Evolutionary conservation across 805 yeast species (phyloP), one percentile per base, ranked within the genome.

Genomic region (Ogataea ramenticola): DNA sequence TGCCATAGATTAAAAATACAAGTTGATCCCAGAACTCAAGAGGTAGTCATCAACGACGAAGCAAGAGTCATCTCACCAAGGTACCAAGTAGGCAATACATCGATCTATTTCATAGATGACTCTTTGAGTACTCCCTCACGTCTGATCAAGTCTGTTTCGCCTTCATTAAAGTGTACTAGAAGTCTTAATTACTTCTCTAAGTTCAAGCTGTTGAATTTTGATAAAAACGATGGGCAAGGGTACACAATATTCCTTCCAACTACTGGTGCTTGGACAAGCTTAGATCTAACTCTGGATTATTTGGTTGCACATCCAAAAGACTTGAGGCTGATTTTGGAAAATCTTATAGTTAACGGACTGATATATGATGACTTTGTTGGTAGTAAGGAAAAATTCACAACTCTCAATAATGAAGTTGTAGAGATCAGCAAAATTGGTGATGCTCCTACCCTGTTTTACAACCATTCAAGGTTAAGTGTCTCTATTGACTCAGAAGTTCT

Each of bases 221-320:
- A 47, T 35, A 64, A 71, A 4, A 82, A 81, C 46, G 56, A 54
- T 24, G 61, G 65, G 19, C 54, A 66, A 19, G 95, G 95, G 0
- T 87, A 88, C 64, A 78, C 96, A 0, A 63, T 82, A 0, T 75
- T 90, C 43, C 65, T 90, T 26, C 98, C 98, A 0, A 81, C 89
- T 45, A 79, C 84, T 27, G 66, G 70, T 36, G 75, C 90, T 0
- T 89, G 96, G 96, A 71, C 72, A 20, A 59, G 65, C 3, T 67
- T 80, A 19, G 85, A 79, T 3, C 65, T 90, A 26, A 72, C 80
- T 4, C 65, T 77, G 40, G 75, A 75, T 36, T 83, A 80, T 57
- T 60, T 90, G 20, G 70, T 77, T 45, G 44, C 60, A 2, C 75
- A 87, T 50, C 66, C 65, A 1, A 64, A 75, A 2, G 70, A 77